These are phyloP conservation scores for Tetrahymena malaccensis DNA, from an alignment of 73 alveolate genomes.

Conservation along the genomic window DNA sequence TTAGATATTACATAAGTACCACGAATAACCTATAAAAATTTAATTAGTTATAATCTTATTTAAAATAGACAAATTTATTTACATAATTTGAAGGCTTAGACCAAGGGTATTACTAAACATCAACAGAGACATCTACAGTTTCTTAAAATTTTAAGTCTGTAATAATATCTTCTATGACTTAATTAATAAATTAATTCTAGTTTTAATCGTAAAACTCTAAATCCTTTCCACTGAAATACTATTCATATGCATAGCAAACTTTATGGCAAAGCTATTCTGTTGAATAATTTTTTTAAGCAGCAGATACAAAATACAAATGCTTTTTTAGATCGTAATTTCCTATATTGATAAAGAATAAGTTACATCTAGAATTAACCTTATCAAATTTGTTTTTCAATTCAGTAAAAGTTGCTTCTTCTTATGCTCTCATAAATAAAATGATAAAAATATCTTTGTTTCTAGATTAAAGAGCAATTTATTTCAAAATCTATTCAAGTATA, in stretches of 20 bases:
- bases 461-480: neutral
- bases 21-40: neutral
- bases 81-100: neutral
- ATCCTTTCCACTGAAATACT: neutral
- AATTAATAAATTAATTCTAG: neutral
- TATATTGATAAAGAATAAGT: neutral
- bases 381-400: neutral
- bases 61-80: neutral
- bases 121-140: neutral
- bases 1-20: neutral
- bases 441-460: neutral
- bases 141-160: neutral
- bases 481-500: neutral
- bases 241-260: neutral
- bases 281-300: neutral
- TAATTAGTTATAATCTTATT: neutral
- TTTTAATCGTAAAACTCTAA: neutral
- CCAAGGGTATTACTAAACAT: neutral
- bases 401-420: neutral
- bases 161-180: neutral
- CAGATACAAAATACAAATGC: neutral
- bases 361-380: neutral
- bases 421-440: neutral
- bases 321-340: neutral
- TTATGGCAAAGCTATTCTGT: neutral